phyloP scores from a whole-genome alignment of 371 early-diverging fungal genomes.

The Mucor indicus region DNA sequence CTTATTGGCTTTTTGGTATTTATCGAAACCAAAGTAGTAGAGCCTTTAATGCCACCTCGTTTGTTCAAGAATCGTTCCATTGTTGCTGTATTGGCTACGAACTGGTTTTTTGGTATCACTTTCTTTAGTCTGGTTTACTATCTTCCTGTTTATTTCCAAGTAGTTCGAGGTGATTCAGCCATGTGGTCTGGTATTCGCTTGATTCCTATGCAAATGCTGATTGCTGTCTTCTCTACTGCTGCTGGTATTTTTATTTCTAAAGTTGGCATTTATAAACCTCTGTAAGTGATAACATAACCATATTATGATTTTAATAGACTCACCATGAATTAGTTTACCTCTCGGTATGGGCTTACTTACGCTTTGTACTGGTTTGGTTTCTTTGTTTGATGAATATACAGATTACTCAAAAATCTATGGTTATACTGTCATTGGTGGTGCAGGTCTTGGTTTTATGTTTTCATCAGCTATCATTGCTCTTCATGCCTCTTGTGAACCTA shows the following conservation, averaged over 20 bases:
- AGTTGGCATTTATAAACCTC: conserved; percentile 34
- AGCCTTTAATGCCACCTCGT: conserved; percentile 56
- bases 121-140: conserved; percentile 56
- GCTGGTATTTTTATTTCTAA: conserved; percentile 33
- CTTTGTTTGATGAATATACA: conserved; percentile 13
- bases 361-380: conserved; percentile 11
- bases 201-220: conserved; percentile 33
- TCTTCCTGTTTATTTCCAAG: conserved; percentile 77
- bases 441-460: conserved; percentile 21
- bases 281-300: conserved; percentile 7
- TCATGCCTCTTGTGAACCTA: conserved; percentile 19
- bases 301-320: no score
- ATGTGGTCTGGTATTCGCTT: conserved; percentile 53
- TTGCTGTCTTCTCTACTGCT: conserved; percentile 22
- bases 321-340: conserved; percentile 1
- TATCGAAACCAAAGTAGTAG: conserved; percentile 45
- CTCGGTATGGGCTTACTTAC: conserved; percentile 24
- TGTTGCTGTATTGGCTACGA: conserved; percentile 33
- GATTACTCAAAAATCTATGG: conserved; percentile 14
- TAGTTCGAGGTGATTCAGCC: conserved; percentile 54
- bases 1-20: conserved; percentile 33
- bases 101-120: conserved; percentile 51
- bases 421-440: conserved; percentile 17
- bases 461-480: conserved; percentile 25
- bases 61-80: conserved; percentile 49